These are phyloP conservation scores for Incumbomyces lentus DNA, from an alignment of 2,329 filamentous ascomycete species.

Conservation along the genomic window DNA sequence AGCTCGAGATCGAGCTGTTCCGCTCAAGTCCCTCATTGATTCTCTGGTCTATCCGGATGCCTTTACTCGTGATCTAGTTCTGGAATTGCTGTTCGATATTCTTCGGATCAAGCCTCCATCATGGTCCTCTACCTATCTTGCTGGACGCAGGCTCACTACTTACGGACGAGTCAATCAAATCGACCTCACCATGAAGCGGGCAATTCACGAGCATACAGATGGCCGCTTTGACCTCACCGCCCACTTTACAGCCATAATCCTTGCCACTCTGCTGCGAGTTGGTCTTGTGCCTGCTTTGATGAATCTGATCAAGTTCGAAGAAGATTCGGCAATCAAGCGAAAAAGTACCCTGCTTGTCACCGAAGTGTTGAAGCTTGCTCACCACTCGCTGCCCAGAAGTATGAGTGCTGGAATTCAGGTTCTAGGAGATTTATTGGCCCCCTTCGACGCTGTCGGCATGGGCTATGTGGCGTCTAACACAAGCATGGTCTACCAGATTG, in stretches of 20 bases:
- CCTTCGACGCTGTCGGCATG: slow-evolving; percentile 60
- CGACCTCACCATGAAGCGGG: slow-evolving; percentile 43
- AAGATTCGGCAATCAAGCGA: slow-evolving; percentile 53
- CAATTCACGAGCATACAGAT: slow-evolving; percentile 48
- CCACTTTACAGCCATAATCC: slow-evolving; percentile 81
- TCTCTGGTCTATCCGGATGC: slow-evolving; percentile 51
- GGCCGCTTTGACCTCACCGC: slow-evolving; percentile 78
- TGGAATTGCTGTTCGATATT: slow-evolving; percentile 76
- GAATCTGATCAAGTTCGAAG: slow-evolving; percentile 39
- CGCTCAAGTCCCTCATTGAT: slow-evolving; percentile 68
- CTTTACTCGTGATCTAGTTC: slow-evolving; percentile 59
- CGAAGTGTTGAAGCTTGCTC: slow-evolving; percentile 81
- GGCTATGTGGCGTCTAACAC: slow-evolving; percentile 71
- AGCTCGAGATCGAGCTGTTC: slow-evolving; percentile 76
- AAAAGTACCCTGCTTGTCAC: slow-evolving; percentile 87
- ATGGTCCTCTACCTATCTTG: slow-evolving; percentile 92
- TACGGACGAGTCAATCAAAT: slow-evolving; percentile 86
- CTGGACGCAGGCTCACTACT: slow-evolving; percentile 82
- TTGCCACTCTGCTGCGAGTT: slow-evolving; percentile 75
- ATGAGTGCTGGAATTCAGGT: slow-evolving; percentile 82
- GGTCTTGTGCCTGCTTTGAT: slow-evolving; percentile 50
- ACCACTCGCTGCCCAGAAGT: slow-evolving; percentile 67
- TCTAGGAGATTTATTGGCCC: slow-evolving; percentile 72
- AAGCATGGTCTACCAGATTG: slow-evolving; percentile 92
- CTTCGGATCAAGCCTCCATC: slow-evolving; percentile 85